A percentile compares a stretch with the other conserved stretches of the same genome.
phyloP scores from a whole-genome alignment of 208 protist species.

The Spongospora subterranea region DNA sequence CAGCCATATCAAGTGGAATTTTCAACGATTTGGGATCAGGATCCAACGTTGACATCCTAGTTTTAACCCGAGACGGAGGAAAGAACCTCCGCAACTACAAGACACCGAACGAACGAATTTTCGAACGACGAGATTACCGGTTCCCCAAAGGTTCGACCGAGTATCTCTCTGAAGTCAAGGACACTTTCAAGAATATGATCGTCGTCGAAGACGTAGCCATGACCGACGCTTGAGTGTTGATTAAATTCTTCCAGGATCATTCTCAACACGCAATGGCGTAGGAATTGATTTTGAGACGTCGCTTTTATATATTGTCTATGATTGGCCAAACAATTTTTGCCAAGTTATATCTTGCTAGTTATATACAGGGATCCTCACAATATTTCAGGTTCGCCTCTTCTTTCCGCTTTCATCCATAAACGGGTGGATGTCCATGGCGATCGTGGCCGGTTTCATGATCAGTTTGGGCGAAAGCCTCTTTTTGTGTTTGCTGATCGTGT shows the following conservation, averaged over 20 bases:
- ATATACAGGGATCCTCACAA: neutral
- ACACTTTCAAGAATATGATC: slow-evolving; percentile 26
- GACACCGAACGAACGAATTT: slow-evolving; percentile 74
- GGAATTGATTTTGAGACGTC: too few relatives aligned
- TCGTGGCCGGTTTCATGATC: neutral
- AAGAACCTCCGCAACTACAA: slow-evolving; percentile 73
- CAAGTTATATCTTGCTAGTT: neutral
- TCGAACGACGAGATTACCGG: slow-evolving; percentile 68
- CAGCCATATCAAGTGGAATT: slow-evolving; percentile 90
- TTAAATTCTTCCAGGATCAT: too few relatives aligned
- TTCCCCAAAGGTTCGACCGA: slow-evolving; percentile 75
- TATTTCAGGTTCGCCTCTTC: neutral
- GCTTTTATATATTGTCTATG: too few relatives aligned
- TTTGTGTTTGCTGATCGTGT: neutral
- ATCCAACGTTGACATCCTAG: slow-evolving; percentile 97
- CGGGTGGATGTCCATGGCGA: slow-evolving; percentile 9
- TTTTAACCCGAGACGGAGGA: slow-evolving; percentile 83
- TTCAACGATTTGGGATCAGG: slow-evolving; percentile 99
- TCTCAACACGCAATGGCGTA: too few relatives aligned
- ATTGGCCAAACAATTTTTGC: too few relatives aligned
- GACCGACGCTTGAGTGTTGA: slow-evolving; percentile 27
- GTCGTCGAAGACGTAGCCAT: slow-evolving; percentile 33
- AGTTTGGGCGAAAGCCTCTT: neutral
- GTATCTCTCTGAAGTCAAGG: slow-evolving; percentile 54
- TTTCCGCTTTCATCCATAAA: neutral